A percentile compares a stretch with the other conserved stretches of the same genome.
Evolutionary conservation across 306 rosid species (phyloP).

Genomic region (Luffa acutangula): DNA sequence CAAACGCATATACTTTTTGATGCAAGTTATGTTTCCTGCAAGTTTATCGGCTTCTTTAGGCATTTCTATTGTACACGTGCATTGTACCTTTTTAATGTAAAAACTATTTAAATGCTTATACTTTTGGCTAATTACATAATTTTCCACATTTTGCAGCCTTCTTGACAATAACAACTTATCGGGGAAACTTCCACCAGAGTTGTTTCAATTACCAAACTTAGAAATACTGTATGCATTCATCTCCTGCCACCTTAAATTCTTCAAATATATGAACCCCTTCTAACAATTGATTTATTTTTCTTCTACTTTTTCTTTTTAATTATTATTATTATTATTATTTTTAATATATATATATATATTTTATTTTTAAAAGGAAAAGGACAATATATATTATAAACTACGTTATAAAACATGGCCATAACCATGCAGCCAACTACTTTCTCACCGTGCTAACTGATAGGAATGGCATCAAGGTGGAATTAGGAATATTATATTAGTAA

Average conservation of each 20-base stretch:
- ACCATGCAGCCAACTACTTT: not conserved
- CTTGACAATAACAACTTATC: slow-evolving; percentile 86
- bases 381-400: not conserved
- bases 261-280: not conserved
- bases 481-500: too few relatives aligned
- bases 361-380: too few relatives aligned
- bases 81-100: not conserved
- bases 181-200: slow-evolving; percentile 62
- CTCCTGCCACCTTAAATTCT: not conserved
- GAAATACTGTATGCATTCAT: slow-evolving; percentile 35
- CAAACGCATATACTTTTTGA: not conserved
- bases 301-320: not conserved
- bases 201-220: slow-evolving; percentile 37
- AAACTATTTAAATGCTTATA: not conserved
- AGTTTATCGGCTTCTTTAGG: not conserved
- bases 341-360: too few relatives aligned
- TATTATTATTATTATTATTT: too few relatives aligned
- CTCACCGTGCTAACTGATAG: not conserved
- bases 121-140: not conserved
- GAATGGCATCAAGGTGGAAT: too few relatives aligned
- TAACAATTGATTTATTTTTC: not conserved
- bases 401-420: not conserved
- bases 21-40: not conserved
- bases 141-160: slow-evolving; percentile 52
- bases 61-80: not conserved